Evolutionary conservation across 257 asterid species (phyloP), one percentile per base, ranked within the genome.

Genomic region (Ajuga chamaepitys): DNA sequence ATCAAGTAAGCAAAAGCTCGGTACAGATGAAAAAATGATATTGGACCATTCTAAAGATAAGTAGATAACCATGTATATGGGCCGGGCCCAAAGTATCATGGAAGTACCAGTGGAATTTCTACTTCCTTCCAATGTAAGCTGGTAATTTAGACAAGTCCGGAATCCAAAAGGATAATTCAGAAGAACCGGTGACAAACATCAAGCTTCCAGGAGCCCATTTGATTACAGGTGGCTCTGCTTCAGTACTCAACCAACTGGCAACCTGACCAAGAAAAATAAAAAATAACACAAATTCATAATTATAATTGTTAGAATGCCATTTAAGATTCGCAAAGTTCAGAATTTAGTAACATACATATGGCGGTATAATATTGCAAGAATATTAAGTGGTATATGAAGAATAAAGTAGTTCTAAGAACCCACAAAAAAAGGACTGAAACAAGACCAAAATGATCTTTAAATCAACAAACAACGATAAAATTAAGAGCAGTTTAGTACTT

Each of bases 201-300:
- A 94, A 82, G 80, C 83, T 86, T 76, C 95, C 95, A 8, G 95
- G 96, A 47, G 95, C 91, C 99, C 99, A 94, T 78, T 88, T 88
- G 35, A 90, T 82, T 58, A 85, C 91, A 21, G 99, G 96, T 1
- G 97, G 95, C 68, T 90, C 95, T 10, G 85, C 81, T 76, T 90
- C 93, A 24, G 89, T 81, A 70, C 97, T 90, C 96, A 82, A 67
- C 99, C 99, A 94, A 81, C 95, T 86, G 66, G 95, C 91, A 45
- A 86, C 95, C 98, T 92, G 75, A 64, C 56, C 57, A 61, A 74
- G 60, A 70, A 40, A 58, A 68, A 2, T 6, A 3, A 46, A 54
- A 62, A 34, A 6, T 6, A 30, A 30, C 2, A 3, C 5, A 30
- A 30, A 30, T 30, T 30, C 7, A 30, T 8, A 17, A 28, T 34